These are phyloP conservation scores for Cryptosporidium baileyi DNA, from an alignment of 169 alveolate genomes.

Conservation along the genomic window DNA sequence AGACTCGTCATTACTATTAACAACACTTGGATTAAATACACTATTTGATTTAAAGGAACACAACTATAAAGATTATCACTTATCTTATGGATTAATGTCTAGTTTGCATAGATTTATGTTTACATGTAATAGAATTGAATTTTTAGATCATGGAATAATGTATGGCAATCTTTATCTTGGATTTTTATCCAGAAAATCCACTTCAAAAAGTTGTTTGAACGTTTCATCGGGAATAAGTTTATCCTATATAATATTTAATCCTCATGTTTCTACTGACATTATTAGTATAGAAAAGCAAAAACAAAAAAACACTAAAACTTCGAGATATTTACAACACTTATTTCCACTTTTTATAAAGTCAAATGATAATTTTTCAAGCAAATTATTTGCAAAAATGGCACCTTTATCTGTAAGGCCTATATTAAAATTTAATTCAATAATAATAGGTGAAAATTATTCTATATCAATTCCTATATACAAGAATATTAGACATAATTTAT, in stretches of 20 bases:
- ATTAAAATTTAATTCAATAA: conserved; percentile 10
- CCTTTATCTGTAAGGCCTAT: conserved; percentile 57
- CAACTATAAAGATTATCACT: conserved; percentile 7
- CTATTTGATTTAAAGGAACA: neutral
- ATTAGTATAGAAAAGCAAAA: conserved; percentile 45
- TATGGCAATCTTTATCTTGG: conserved; percentile 50
- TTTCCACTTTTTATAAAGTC: conserved; percentile 60
- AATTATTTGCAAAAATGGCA: conserved; percentile 31
- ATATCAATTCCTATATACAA: conserved; percentile 19
- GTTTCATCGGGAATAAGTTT: neutral
- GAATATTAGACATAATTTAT: neutral
- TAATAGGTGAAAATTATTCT: conserved; percentile 35
- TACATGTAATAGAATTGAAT: conserved; percentile 1
- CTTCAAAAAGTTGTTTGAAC: neutral
- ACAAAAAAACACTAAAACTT: conserved; percentile 46
- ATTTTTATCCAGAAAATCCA: neutral
- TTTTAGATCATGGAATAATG: conserved; percentile 58
- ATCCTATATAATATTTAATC: conserved; percentile 40
- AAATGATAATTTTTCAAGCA: conserved; percentile 17
- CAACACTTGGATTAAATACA: neutral
- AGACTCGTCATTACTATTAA: neutral
- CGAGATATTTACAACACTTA: conserved; percentile 37
- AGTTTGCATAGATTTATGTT: conserved; percentile 40
- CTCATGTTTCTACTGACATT: conserved; percentile 58
- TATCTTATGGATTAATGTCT: conserved; percentile 45